These are phyloP conservation scores for Balansia obtecta DNA, from an alignment of 2,329 filamentous ascomycete genomes.

Conservation along the genomic window DNA sequence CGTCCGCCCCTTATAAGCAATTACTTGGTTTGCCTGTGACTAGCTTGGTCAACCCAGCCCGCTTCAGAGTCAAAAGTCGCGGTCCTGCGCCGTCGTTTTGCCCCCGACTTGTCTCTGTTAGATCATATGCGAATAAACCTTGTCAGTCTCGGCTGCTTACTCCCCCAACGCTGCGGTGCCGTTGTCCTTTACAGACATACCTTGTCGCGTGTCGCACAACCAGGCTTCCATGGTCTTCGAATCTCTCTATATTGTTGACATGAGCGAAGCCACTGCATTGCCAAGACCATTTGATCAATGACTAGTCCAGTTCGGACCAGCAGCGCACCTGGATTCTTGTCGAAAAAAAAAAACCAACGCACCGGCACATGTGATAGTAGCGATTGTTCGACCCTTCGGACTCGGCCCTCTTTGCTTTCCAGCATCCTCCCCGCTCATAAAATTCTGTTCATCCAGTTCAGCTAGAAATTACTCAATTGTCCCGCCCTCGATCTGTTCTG, in stretches of 20 bases:
- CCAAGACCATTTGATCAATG: constrained; percentile 1
- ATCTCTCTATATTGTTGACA: neutral
- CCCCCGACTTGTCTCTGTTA: neutral
- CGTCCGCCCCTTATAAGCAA: neutral
- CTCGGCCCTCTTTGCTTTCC: constrained; percentile 1
- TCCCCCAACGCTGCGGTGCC: neutral
- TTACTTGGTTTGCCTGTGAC: too few relatives aligned
- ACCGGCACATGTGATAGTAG: neutral
- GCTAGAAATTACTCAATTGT: neutral
- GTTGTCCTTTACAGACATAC: neutral
- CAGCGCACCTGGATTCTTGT: neutral
- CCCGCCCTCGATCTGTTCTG: neutral
- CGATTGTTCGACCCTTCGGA: neutral
- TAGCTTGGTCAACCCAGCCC: neutral
- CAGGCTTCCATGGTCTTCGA: neutral
- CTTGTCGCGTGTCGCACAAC: neutral
- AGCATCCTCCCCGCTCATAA: neutral
- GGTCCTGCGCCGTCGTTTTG: neutral
- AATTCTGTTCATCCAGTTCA: neutral
- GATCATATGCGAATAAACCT: neutral
- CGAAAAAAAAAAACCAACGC: neutral
- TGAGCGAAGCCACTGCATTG: neutral
- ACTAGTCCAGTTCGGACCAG: neutral
- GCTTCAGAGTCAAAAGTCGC: neutral
- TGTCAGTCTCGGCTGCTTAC: neutral